Percentiles rank a stretch among this genome's conserved stretches.
Evolutionary conservation across 202 grass and related monocot genomes (phyloP).

Genomic region (Dendrocalamus latiflorus): DNA sequence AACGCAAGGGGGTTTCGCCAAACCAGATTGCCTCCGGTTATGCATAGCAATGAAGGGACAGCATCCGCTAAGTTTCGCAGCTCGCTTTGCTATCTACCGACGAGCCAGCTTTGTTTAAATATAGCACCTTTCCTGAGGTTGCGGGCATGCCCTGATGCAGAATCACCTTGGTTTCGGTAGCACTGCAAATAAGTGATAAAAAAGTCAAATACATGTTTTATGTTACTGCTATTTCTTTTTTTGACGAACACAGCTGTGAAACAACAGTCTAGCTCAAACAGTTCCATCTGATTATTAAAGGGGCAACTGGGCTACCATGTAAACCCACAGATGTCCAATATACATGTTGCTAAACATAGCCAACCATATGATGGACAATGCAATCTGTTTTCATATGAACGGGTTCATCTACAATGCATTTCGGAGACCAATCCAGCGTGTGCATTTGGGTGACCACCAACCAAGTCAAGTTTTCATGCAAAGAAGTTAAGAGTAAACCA

Average conservation of each 20-base stretch:
- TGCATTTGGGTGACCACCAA: neutral
- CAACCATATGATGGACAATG: neutral
- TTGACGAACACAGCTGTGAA: neutral
- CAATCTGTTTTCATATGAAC: neutral
- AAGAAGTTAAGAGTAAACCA: neutral
- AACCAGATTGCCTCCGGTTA: neutral
- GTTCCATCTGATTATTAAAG: neutral
- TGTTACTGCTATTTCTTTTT: neutral
- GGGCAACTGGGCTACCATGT: neutral
- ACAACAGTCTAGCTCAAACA: neutral
- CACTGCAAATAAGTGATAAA: conserved; percentile 45
- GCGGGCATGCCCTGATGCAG: conserved; percentile 43
- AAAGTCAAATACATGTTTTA: neutral
- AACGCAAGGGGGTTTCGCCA: neutral
- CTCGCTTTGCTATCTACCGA: conserved; percentile 51
- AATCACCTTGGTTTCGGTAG: conserved; percentile 88
- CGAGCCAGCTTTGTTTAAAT: conserved; percentile 84
- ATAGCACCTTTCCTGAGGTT: conserved; percentile 57
- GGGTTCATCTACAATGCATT: neutral
- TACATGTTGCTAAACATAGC: neutral
- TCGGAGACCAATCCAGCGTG: neutral
- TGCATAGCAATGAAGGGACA: neutral
- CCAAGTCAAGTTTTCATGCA: neutral
- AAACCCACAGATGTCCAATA: neutral
- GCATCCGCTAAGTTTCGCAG: neutral